These are phyloP conservation scores for Hypomyces rosellus DNA, from an alignment of 2,329 filamentous ascomycete species.

Conservation along the genomic window DNA sequence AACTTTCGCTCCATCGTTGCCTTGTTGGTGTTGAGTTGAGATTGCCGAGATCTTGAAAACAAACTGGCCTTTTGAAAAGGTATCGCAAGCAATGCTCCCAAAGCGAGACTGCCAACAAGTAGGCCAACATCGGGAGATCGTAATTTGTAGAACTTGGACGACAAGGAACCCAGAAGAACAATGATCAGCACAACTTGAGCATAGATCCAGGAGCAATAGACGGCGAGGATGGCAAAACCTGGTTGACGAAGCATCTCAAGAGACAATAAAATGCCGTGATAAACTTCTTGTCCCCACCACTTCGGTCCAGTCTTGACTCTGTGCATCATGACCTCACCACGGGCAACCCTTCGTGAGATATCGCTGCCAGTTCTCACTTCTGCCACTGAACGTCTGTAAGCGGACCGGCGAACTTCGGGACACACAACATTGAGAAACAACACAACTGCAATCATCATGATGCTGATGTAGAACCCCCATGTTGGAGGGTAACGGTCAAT, in stretches of 20 bases:
- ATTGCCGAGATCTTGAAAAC: conserved; percentile 59
- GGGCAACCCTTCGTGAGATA: conserved; percentile 53
- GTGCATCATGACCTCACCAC: conserved; percentile 73
- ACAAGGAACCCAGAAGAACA: conserved; percentile 63
- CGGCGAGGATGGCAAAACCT: conserved; percentile 63
- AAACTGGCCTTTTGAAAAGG: conserved; percentile 67
- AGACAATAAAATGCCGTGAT: conserved; percentile 61
- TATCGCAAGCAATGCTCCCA: conserved; percentile 63
- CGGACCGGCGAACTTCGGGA: conserved; percentile 65
- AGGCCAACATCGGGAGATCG: conserved; percentile 60
- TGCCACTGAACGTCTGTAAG: conserved; percentile 60
- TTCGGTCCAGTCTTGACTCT: conserved; percentile 63
- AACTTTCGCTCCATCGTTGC: conserved; percentile 60
- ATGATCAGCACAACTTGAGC: conserved; percentile 69
- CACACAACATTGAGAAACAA: conserved; percentile 64
- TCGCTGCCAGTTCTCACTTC: conserved; percentile 52
- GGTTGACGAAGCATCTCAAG: conserved; percentile 67
- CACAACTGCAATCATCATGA: conserved; percentile 58
- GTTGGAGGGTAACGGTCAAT: conserved; percentile 58
- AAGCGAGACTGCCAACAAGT: conserved; percentile 57
- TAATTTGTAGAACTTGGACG: conserved; percentile 61
- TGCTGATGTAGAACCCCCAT: conserved; percentile 71
- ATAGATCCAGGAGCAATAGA: conserved; percentile 76
- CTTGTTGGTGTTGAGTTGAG: conserved; percentile 54
- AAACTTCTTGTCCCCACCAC: conserved; percentile 73